Base-by-base conservation (phyloP, 2,329 filamentous ascomycete genomes). In the Trichoderma lentiforme region DNA sequence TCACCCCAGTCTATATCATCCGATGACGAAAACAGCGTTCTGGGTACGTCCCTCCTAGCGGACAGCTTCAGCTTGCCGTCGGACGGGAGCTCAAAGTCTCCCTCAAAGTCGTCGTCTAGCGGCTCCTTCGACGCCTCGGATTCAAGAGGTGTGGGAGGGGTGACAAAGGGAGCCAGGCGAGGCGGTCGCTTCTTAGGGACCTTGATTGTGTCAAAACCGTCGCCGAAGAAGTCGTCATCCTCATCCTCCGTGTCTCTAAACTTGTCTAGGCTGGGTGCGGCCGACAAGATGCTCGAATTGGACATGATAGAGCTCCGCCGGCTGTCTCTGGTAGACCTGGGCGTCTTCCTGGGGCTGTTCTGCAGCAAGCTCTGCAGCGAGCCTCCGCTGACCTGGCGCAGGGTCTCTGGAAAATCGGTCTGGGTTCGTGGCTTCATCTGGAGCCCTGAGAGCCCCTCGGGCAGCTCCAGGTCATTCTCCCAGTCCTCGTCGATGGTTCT, bases 1-100 rank as follows among this genome's bases (percentile, higher is more conserved):
- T 98, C 96, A 67, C 92, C 93, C 92, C 95, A 97, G 79, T 98
- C 95, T 76, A 97, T 90, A 73, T 97, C 95, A 67, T 97, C 93
- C 65, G 84, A 83, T 74, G 86, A 87, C 34, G 84, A 81, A 15
- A 86, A 85, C 5, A 91, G 89, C 3, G 90, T 90, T 77, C 88
- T 89, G 24, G 90, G 88, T 43, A 89, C 88, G 43, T 92, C 88
- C 77, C 83, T 86, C 73, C 84, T 85, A 53, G 86, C 88, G 8
- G 89, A 90, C 39, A 95, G 84, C 76, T 86, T 89, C 39, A 95
- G 82, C 75, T 90, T 87, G 53, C 90, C 88, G 76, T 91, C 87
- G 1, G 86, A 86, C 3, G 92, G 92, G 30, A 95, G 83, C 77
- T 94, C 92, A 34, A 95, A 85, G 75, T 93, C 92, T 70, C 86